Evolutionary conservation across 805 yeast species (phyloP), one percentile per base, ranked within the genome.

Genomic region (Kregervanrija fluxuum): DNA sequence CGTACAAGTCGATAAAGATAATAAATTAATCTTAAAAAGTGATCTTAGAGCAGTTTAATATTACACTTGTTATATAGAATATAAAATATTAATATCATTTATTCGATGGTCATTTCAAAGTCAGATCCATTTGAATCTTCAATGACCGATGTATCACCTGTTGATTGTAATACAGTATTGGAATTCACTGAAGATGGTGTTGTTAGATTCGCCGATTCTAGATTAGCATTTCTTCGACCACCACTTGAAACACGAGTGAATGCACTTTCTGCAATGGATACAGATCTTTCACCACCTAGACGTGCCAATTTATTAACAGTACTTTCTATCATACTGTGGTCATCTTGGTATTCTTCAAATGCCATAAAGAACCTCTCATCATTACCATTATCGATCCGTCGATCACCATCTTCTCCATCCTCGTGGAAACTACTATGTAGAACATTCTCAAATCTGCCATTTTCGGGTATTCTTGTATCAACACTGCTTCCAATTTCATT

Each of bases 1-100:
- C 5, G 97, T 91, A 59, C 77, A 78, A 48, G 70, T 80, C 42
- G 61, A 50, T 35, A 37, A 37, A 28, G 39, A 37, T 17, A 45
- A 45, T 35, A 50, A 50, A 41, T 37, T 50, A 13, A 50, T 50
- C 16, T 40, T 47, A 35, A 22, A 40, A 35, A 50, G 40, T 38
- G 53, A 50, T 37, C 44, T 41, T 16, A 47, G 48, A 35, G 41
- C 46, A 9, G 40, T 49, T 16, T 49, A 33, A 33, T 33, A 5
- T 33, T 33, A 8, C 9, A 33, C 5, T 33, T 14, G 13, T 33
- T 38, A 12, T 10, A n/a, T 30, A 30, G 8, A 38, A 14, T 14
- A 11, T 32, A 33, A 8, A 33, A 4, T 33, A n/a, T n/a, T 33
- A 14, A 33, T n/a, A 33, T 14, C 35, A 33, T 3, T 51, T 37